Conservation (phyloP, 352 stramenopile species). For the Elongisporangium undulatum region DNA sequence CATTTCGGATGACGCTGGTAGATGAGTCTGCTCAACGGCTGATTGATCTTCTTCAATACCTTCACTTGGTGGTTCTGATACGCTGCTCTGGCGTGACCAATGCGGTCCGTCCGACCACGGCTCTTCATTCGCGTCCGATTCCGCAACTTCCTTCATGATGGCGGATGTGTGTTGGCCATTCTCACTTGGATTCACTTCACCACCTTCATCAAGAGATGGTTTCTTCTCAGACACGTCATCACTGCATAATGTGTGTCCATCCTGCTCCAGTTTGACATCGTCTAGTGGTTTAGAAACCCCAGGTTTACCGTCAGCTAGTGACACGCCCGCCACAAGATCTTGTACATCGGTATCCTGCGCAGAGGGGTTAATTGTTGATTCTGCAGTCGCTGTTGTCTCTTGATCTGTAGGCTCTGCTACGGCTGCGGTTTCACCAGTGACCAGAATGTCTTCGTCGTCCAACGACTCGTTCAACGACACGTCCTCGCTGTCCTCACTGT, state of each 20-base stretch:
- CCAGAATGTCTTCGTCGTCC: not conserved
- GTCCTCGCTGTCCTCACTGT: not conserved
- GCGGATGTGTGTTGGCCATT: too few species aligned
- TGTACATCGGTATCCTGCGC: not conserved
- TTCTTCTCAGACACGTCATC: not conserved
- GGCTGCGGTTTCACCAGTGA: not conserved
- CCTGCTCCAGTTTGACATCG: too few species aligned
- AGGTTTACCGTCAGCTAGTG: too few species aligned
- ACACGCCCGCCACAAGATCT: too few species aligned
- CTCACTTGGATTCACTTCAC: too few species aligned
- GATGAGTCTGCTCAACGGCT: not conserved
- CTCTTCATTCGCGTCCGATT: not conserved
- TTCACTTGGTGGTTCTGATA: not conserved
- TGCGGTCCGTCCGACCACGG: not conserved
- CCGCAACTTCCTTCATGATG: too few species aligned
- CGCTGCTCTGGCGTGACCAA: not conserved
- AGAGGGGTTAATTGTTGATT: not conserved
- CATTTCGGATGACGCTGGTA: not conserved
- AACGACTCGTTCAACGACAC: not conserved
- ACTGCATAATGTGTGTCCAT: too few species aligned
- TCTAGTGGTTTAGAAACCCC: too few species aligned
- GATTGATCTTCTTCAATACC: not conserved
- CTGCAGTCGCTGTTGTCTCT: not conserved
- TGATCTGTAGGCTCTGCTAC: too few species aligned
- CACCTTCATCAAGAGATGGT: not conserved